Evolutionary conservation across 129 eudicot genomes (phyloP).

Genomic region (Arctium lappa): DNA sequence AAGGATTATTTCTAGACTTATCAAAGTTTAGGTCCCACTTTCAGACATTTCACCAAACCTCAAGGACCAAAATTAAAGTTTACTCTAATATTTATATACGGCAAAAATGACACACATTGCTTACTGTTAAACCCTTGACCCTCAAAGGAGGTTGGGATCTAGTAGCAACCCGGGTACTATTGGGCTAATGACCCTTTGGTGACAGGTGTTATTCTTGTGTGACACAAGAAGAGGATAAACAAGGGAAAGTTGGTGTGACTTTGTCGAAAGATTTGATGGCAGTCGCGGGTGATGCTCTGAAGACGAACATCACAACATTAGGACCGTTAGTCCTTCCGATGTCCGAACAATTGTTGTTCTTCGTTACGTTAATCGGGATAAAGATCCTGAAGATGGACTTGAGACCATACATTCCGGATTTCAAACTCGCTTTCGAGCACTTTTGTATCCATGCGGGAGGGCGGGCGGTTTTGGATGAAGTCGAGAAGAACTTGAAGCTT

Average conservation of each 20-base stretch:
- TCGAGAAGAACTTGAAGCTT: conserved; percentile 31
- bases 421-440: conserved; percentile 37
- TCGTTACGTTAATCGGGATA: conserved; percentile 18
- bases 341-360: conserved; percentile 25
- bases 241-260: conserved; percentile 32
- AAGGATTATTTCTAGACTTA: no score
- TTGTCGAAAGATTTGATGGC: conserved; percentile 39
- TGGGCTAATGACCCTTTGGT: no score
- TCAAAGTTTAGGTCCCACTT: no score
- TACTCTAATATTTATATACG: no score
- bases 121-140: no score
- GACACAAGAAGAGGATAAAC: conserved; percentile 32
- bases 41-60: no score
- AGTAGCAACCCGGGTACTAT: no score
- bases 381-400: conserved; percentile 20
- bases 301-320: conserved; percentile 31
- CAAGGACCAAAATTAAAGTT: no score
- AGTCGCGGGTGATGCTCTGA: conserved; percentile 38
- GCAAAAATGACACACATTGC: no score
- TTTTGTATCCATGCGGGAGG: conserved; percentile 42
- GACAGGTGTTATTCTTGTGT: conserved; percentile 25
- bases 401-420: conserved; percentile 37
- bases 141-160: no score
- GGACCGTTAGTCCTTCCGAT: conserved; percentile 32
- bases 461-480: conserved; percentile 33